These are phyloP conservation scores for Lotmaria passim DNA, from an alignment of 208 protist genomes.

Conservation along the genomic window DNA sequence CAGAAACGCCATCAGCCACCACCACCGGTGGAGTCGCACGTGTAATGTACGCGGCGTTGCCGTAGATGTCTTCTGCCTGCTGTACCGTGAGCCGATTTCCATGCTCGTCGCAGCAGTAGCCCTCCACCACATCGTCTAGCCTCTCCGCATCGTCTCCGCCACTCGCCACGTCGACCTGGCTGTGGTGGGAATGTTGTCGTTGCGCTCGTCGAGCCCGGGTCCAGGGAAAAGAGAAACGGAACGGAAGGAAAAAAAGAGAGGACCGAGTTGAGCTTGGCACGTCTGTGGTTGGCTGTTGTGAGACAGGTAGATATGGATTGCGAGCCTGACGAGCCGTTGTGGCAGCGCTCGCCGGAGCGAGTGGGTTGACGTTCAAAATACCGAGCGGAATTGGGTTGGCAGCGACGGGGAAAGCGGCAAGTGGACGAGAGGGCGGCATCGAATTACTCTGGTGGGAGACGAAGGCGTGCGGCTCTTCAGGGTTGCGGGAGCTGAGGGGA, in stretches of 20 bases:
- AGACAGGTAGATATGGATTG: too few relatives aligned
- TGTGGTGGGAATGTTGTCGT: too few relatives aligned
- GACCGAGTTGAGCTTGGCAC: neutral
- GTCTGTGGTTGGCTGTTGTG: too few relatives aligned
- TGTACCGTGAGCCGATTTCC: conserved; percentile 1
- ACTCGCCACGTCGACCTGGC: neutral
- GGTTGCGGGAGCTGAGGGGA: neutral
- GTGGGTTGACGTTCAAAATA: neutral
- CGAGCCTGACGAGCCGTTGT: too few relatives aligned
- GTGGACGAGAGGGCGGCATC: neutral
- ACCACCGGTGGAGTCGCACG: neutral
- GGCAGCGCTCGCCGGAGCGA: neutral
- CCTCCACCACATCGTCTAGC: neutral
- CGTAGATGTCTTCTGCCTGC: conserved; percentile 2
- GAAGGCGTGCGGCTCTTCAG: neutral
- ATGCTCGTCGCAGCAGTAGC: conserved; percentile 10
- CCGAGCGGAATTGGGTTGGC: conserved; percentile 5
- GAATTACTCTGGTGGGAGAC: neutral
- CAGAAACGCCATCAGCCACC: too few relatives aligned
- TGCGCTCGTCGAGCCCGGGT: neutral
- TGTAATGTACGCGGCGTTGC: neutral
- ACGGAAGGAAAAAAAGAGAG: too few relatives aligned
- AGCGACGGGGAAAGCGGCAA: neutral
- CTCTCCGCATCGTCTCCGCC: neutral
- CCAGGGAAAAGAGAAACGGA: neutral